Base-by-base conservation (phyloP, 1,139 yeast genomes). In the Hanseniaspora gamundiae region DNA sequence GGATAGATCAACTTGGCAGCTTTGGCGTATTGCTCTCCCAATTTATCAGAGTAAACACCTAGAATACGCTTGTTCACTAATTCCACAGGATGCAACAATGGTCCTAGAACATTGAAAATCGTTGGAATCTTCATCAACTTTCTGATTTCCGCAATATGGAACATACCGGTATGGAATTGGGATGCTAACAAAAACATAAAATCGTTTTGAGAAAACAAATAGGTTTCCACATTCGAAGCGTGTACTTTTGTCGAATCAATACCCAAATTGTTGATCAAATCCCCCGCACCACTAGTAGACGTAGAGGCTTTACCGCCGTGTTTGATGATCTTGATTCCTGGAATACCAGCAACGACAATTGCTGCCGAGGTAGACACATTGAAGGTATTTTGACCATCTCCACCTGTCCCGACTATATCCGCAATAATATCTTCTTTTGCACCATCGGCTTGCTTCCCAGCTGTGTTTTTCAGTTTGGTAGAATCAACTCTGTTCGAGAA, bases 221-320 rank as follows among this genome's bases (percentile, higher is more conserved):
- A 22, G 11, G 58, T 58, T 1, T 91, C 84, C 1, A 87, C 80
- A 1, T 84, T 76, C n/a, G 60, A 50, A 26, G 74, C 69, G 49
- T 74, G 80, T 28, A 87, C 86, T 54, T 77, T 75, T 54, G 75
- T 67, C 48, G 86, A 67, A 50, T 86, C 85, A 17, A 87, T 80
- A 0, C 95, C 97, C 35, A 91, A 70, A 28, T 76, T 70, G 35
- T 73, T 69, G 57, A 91, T 71, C 49, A 91, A 68, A 60, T 91
- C 98, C 2, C 96, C 96, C 1, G 97, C 82, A 0, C 98, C 98
- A 0, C 95, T 84, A 2, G 83, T 64, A 0, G 95, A 85, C 0
- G 97, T 87, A 0, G 95, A 79, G 0, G 98, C 97, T 56, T 91
- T 91, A 21, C 97, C 97, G 21, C 98, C 98, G 60, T 91, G 98